A percentile compares a stretch with the other conserved stretches of the same genome.
Conservation (phyloP, 208 protist species). For the Naegleria fowleri region DNA sequence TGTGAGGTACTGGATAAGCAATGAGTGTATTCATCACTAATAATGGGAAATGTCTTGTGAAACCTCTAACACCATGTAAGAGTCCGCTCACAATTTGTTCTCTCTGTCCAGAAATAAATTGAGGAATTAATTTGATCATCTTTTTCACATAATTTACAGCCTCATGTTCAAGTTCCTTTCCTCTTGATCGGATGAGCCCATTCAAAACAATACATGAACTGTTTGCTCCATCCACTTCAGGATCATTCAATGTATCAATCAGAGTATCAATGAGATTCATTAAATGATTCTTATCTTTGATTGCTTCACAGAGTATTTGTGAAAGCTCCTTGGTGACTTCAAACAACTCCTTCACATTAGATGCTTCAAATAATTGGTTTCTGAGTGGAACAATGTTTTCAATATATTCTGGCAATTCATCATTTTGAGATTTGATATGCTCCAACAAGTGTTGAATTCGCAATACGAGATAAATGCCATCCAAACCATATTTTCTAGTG, state of each 20-base stretch:
- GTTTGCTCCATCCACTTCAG: background rate
- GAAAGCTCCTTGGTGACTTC: background rate
- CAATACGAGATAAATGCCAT: slow-evolving; percentile 17
- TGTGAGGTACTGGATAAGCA: background rate
- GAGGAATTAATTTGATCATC: background rate
- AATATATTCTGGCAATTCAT: background rate
- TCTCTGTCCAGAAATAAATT: background rate
- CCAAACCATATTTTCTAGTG: background rate
- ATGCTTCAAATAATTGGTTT: background rate
- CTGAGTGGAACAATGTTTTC: background rate
- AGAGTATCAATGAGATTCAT: background rate
- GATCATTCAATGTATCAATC: background rate
- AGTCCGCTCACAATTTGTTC: slow-evolving; percentile 17
- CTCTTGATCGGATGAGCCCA: background rate
- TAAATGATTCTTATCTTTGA: background rate
- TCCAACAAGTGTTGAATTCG: slow-evolving; percentile 8
- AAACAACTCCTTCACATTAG: background rate
- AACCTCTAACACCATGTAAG: background rate
- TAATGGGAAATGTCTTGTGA: background rate
- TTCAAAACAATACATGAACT: slow-evolving; percentile 7
- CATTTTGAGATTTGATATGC: background rate
- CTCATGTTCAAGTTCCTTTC: background rate
- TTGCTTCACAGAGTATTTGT: background rate
- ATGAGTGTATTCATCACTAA: background rate
- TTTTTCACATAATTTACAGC: background rate